Base-by-base conservation (phyloP, 169 alveolate genomes). In the Plasmodium relictum region DNA sequence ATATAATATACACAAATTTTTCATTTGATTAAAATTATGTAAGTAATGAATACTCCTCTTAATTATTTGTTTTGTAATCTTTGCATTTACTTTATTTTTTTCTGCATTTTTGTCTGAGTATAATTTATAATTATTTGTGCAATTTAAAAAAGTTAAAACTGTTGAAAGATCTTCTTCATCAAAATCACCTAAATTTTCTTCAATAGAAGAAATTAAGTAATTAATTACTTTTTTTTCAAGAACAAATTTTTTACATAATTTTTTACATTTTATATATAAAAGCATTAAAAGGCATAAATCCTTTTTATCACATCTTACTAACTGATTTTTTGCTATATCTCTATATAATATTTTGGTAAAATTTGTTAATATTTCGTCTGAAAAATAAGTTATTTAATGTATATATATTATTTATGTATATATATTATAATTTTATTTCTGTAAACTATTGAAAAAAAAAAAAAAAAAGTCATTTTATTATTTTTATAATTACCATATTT, bases 91-190 rank as follows among this genome's bases (percentile, higher is more conserved):
- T 37, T 76, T 68, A 22, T 58, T 52, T 24, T 76, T 76, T 48
- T 16, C 31, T 50, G 42, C 31, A 63, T 58, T 58, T 44, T 50
- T 76, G 26, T 54, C 71, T 14, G 73, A 12, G 26, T 76, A 76
- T 56, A 76, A 65, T 65, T 76, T 76, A 68, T 65, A 41, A 37
- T 66, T 63, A 52, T 41, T 54, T 66, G 74, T 76, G 68, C 89
- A 63, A 14, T 52, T 63, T 45, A 76, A 52, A 68, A 76, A 76
- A 16, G 66, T 76, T 41, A 76, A 26, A 24, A 76, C 89, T 18
- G 89, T 76, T 50, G 89, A 76, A 22, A 76, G 70, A 6, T 76
- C 89, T 14, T 76, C 89, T 22, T 76, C 89, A 62, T 76, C 89
- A 42, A 76, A 66, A 44, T 76, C 31, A 16, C 63, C 89, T 31